Evolutionary conservation across 164 flowering plant genomes (phyloP).

Genomic region (Brasenia schreberi): DNA sequence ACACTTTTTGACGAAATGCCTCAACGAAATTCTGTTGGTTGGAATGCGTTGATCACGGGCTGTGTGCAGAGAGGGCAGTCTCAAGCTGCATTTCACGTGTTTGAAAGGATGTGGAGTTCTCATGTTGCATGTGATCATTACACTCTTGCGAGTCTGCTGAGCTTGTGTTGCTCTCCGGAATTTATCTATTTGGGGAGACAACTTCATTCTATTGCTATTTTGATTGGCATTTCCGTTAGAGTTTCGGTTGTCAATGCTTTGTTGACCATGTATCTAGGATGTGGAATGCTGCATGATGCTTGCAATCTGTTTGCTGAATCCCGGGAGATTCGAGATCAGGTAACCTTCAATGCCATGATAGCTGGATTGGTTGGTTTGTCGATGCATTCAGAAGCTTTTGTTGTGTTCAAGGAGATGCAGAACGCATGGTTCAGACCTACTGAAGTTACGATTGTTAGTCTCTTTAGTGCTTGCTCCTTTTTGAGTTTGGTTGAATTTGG

Average conservation of each 20-base stretch:
- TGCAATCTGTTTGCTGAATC: conserved; percentile 37
- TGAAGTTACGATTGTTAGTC: conserved; percentile 49
- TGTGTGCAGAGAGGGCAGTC: conserved; percentile 32
- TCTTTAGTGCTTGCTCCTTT: conserved; percentile 38
- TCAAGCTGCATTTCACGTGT: conserved; percentile 32
- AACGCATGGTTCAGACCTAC: conserved; percentile 35
- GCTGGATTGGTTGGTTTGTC: conserved; percentile 42
- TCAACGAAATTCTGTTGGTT: conserved; percentile 24
- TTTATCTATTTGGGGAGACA: conserved; percentile 39
- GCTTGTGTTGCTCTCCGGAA: conserved; percentile 31
- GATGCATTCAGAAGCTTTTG: conserved; percentile 35
- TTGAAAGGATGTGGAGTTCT: conserved; percentile 32
- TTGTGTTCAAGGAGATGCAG: conserved; percentile 37
- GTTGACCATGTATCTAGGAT: conserved; percentile 58
- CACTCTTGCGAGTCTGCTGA: conserved; percentile 46
- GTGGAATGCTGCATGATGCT: conserved; percentile 25
- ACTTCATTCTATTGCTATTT: conserved; percentile 41
- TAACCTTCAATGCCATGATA: conserved; percentile 65
- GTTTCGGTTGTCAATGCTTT: conserved; percentile 53
- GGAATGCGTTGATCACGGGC: conserved; percentile 76
- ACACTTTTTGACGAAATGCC: conserved; percentile 39
- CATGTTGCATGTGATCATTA: conserved; percentile 50
- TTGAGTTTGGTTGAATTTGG: conserved; percentile 15
- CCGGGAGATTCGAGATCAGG: conserved; percentile 19
- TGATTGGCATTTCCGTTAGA: conserved; percentile 31